Conservation (phyloP, 139 green algal genomes). For the Chlamydomonas eustigma region DNA sequence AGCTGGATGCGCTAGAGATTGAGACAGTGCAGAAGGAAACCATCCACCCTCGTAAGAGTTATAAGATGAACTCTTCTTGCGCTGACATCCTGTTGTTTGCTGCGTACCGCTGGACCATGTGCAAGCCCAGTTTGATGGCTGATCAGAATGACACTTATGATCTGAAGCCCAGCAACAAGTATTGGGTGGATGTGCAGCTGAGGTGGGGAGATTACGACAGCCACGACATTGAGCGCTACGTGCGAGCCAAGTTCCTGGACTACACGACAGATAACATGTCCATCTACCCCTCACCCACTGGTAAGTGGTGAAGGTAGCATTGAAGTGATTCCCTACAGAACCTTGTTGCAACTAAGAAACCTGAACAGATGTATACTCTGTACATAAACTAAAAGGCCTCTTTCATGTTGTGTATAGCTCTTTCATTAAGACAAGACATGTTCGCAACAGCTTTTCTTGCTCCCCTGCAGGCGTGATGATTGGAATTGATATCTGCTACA, state of each 20-base stretch:
- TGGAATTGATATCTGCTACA: conserved; percentile 97
- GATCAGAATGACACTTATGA: conserved; percentile 93
- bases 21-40: conserved; percentile 99
- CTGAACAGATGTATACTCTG: too few species aligned
- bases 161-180: conserved; percentile 98
- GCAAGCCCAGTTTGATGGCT: conserved; percentile 90
- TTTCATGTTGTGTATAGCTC: too few species aligned
- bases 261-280: conserved; percentile 99
- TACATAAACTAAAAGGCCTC: too few species aligned
- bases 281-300: conserved; percentile 94
- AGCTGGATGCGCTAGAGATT: conserved; percentile 99
- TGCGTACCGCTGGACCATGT: conserved; percentile 94
- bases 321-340: too few species aligned
- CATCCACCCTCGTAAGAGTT: conserved; percentile 98
- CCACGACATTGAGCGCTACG: conserved; percentile 99
- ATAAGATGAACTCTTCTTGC: conserved; percentile 98
- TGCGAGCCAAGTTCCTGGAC: conserved; percentile 98
- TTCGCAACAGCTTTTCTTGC: background rate
- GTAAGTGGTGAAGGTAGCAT: background rate
- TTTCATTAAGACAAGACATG: too few species aligned
- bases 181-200: conserved; percentile 94
- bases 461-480: conserved; percentile 84
- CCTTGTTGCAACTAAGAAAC: too few species aligned
- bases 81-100: conserved; percentile 98
- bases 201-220: conserved; percentile 98